Evolutionary conservation across 352 stramenopile genomes (phyloP).

Genomic region (Phytopythium boreale): DNA sequence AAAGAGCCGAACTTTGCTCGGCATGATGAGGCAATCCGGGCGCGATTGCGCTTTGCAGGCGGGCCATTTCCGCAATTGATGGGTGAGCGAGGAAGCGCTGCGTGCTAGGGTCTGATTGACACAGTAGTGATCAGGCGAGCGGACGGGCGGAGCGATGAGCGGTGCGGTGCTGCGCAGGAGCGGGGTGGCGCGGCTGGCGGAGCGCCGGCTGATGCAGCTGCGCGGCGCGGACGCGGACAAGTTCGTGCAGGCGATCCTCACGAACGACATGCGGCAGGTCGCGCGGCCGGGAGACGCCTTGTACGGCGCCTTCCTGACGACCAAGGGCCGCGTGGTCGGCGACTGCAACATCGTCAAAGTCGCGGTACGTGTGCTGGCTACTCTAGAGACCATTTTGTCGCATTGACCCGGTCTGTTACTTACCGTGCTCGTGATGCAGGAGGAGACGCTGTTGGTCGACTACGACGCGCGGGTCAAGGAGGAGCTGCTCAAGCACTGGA

Average conservation of each 20-base stretch:
- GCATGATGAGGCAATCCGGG: neutral
- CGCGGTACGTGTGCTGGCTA: constrained; percentile 18
- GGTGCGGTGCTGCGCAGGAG: constrained; percentile 29
- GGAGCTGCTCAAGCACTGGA: constrained; percentile 78
- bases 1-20: too few species aligned
- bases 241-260: constrained; percentile 82
- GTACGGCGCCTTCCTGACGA: constrained; percentile 78
- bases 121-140: neutral
- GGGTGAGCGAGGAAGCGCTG: neutral
- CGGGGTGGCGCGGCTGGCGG: constrained; percentile 45
- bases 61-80: constrained; percentile 2
- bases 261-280: constrained; percentile 79
- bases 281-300: constrained; percentile 47
- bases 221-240: constrained; percentile 61
- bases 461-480: constrained; percentile 60
- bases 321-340: constrained; percentile 73
- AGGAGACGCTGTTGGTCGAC: constrained; percentile 70
- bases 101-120: neutral
- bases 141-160: constrained; percentile 4
- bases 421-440: constrained; percentile 14
- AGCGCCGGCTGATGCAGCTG: constrained; percentile 64
- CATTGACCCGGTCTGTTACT: neutral
- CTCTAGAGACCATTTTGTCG: neutral
- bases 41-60: neutral
- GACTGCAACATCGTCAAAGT: constrained; percentile 77